These are phyloP conservation scores for Cercospora zeina DNA, from an alignment of 2,329 filamentous ascomycete species.

Conservation along the genomic window DNA sequence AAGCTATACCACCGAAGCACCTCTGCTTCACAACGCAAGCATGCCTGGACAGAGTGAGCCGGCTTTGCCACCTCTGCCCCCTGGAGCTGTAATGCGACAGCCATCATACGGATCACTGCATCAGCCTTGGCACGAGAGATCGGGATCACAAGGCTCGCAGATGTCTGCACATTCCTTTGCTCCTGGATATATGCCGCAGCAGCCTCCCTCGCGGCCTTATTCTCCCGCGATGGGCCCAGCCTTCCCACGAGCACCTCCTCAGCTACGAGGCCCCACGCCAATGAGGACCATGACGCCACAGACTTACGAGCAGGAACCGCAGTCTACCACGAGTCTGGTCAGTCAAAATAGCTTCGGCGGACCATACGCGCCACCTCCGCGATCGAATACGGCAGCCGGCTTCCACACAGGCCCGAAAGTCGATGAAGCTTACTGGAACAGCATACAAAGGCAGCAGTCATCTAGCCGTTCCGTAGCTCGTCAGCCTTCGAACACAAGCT, in stretches of 20 bases:
- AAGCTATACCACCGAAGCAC: constrained; percentile 64
- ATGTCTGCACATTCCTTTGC: constrained; percentile 21
- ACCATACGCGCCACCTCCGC: constrained; percentile 25
- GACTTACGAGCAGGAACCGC: constrained; percentile 22
- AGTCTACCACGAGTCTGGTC: constrained; percentile 19
- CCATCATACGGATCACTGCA: constrained; percentile 31
- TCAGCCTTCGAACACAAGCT: constrained; percentile 23
- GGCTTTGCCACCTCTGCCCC: constrained; percentile 29
- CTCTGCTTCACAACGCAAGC: constrained; percentile 62
- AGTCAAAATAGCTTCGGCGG: constrained; percentile 25
- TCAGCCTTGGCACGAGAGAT: constrained; percentile 28
- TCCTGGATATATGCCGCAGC: constrained; percentile 18
- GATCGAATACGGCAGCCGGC: constrained; percentile 35
- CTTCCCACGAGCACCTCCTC: constrained; percentile 24
- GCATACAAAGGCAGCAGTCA: constrained; percentile 33
- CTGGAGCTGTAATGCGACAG: constrained; percentile 30
- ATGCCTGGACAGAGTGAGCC: constrained; percentile 32
- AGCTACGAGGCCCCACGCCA: constrained; percentile 23
- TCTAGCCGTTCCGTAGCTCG: constrained; percentile 29
- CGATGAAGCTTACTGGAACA: constrained; percentile 31
- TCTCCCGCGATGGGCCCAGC: constrained; percentile 17
- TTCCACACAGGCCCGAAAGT: constrained; percentile 27
- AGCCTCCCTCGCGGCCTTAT: constrained; percentile 22
- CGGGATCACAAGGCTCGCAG: constrained; percentile 25
- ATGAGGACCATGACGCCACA: constrained; percentile 26